These are phyloP conservation scores for Diplodia mutila DNA, from an alignment of 2,329 filamentous ascomycete genomes.

Conservation along the genomic window DNA sequence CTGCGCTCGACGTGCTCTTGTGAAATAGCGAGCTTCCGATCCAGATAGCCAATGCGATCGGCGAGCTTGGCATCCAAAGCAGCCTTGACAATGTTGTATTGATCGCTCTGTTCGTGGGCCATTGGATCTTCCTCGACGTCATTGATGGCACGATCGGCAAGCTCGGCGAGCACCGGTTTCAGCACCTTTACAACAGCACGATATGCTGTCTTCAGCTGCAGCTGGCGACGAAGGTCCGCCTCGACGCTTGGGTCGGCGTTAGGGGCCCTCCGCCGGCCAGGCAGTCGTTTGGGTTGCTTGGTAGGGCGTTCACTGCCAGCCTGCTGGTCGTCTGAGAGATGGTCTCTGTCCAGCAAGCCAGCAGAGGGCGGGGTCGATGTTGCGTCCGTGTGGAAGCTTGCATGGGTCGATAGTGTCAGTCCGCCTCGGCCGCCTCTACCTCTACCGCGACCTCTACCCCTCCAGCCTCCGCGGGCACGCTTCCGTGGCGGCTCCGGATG, in stretches of 20 bases:
- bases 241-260: slow-evolving; percentile 52
- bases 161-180: slow-evolving; percentile 67
- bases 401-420: slow-evolving; percentile 13
- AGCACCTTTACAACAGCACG: slow-evolving; percentile 65
- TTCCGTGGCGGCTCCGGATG: slow-evolving; percentile 23
- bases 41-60: slow-evolving; percentile 42
- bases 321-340: slow-evolving; percentile 20
- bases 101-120: slow-evolving; percentile 57
- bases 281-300: slow-evolving; percentile 43
- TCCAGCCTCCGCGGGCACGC: slow-evolving; percentile 14
- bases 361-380: slow-evolving; percentile 36
- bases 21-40: slow-evolving; percentile 43
- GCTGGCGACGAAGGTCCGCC: slow-evolving; percentile 58
- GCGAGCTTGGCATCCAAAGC: slow-evolving; percentile 57
- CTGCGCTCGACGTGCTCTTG: slow-evolving; percentile 43
- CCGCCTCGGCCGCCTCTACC: slow-evolving; percentile 20
- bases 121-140: slow-evolving; percentile 60
- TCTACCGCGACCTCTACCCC: slow-evolving; percentile 19
- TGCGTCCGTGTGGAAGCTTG: slow-evolving; percentile 23
- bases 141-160: slow-evolving; percentile 64
- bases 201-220: slow-evolving; percentile 68
- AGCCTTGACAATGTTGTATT: slow-evolving; percentile 57
- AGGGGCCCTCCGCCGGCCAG: slow-evolving; percentile 52
- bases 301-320: slow-evolving; percentile 40
- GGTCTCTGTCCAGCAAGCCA: slow-evolving; percentile 41